Evolutionary conservation across 2,329 filamentous ascomycete genomes (phyloP).

Genomic region (Seiridium cupressi): DNA sequence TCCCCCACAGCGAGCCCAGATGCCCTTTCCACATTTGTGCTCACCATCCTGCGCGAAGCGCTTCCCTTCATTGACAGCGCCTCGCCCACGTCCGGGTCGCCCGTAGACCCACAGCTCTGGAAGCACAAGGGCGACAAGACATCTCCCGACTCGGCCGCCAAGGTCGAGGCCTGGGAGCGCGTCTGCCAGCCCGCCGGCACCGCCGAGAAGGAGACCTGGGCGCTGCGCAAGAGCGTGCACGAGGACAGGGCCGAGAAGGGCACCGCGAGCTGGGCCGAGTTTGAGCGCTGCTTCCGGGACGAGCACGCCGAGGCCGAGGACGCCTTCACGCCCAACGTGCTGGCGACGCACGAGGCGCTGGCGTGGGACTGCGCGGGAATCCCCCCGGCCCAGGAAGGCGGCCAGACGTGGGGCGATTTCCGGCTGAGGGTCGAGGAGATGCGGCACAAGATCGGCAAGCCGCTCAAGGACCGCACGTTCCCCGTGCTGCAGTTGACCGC

Average conservation of each 20-base stretch:
- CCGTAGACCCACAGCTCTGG: constrained; percentile 43
- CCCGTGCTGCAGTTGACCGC: constrained; percentile 60
- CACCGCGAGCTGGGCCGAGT: constrained; percentile 64
- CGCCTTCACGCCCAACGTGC: constrained; percentile 56
- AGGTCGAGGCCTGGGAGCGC: constrained; percentile 53
- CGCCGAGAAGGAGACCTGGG: constrained; percentile 55
- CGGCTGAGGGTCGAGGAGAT: constrained; percentile 59
- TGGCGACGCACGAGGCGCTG: constrained; percentile 43
- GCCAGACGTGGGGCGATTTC: constrained; percentile 44
- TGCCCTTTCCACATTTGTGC: constrained; percentile 50
- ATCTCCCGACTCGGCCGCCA: constrained; percentile 46
- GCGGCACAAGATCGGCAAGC: constrained; percentile 58
- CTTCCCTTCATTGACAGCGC: constrained; percentile 56
- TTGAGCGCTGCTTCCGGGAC: constrained; percentile 56
- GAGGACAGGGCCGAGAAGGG: constrained; percentile 45
- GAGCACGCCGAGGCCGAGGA: constrained; percentile 56
- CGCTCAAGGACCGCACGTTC: constrained; percentile 63
- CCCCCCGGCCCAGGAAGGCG: constrained; percentile 32
- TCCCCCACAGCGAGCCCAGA: constrained; percentile 33
- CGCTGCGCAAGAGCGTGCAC: constrained; percentile 62
- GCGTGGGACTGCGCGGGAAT: constrained; percentile 45
- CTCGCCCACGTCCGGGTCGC: constrained; percentile 36
- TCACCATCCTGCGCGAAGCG: constrained; percentile 54
- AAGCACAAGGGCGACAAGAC: constrained; percentile 47
- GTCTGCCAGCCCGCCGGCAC: constrained; percentile 15